Evolutionary conservation across 2,329 filamentous ascomycete genomes (phyloP).

Genomic region (Colletotrichum salicis): DNA sequence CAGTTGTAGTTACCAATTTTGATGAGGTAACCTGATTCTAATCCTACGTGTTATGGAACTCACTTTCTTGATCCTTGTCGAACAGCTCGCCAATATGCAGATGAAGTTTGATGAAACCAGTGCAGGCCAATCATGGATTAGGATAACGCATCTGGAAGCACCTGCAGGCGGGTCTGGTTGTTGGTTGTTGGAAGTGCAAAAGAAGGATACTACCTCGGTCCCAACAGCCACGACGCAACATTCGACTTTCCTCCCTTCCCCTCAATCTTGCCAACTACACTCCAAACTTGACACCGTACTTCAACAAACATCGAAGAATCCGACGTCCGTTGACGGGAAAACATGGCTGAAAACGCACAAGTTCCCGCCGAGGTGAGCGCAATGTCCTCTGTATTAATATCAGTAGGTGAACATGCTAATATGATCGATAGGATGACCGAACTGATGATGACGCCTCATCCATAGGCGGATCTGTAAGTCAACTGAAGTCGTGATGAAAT

Average conservation of each 20-base stretch:
- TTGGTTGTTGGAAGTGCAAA: neutral
- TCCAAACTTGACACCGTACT: no score
- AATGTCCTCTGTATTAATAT: neutral
- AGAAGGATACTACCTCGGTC: neutral
- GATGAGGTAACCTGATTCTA: no score
- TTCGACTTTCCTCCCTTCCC: neutral
- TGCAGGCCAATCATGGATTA: neutral
- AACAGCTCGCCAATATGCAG: neutral
- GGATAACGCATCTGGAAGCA: neutral
- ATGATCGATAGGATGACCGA: neutral
- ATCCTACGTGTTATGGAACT: no score
- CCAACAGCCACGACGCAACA: neutral
- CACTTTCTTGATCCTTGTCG: no score
- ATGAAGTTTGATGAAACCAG: neutral
- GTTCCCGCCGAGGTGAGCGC: neutral
- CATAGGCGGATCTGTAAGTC: neutral
- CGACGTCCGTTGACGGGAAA: neutral
- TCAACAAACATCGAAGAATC: no score
- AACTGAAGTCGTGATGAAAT: neutral
- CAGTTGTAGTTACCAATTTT: no score
- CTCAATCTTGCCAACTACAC: no score
- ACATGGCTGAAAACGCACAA: neutral
- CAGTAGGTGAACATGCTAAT: neutral
- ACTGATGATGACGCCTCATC: neutral
- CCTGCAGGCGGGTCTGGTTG: neutral